Evolutionary conservation across 306 rosid species (phyloP).

Genomic region (Acacia melanoxylon): DNA sequence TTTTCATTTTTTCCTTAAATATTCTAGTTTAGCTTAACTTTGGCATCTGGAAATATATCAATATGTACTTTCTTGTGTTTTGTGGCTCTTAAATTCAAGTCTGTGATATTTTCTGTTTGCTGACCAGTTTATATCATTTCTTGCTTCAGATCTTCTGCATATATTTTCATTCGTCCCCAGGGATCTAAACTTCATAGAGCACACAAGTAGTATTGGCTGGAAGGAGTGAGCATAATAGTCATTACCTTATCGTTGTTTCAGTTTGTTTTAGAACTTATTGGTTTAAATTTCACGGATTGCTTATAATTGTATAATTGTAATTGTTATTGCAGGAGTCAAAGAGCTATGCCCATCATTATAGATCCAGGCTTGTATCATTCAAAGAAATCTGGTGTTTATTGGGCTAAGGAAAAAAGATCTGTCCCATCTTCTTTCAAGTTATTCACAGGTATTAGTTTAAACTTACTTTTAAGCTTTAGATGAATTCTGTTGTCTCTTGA

Average conservation of each 20-base stretch:
- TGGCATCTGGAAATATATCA: slow-evolving; percentile 9
- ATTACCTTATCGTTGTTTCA: slow-evolving; percentile 14
- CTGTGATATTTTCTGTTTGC: slow-evolving; percentile 24
- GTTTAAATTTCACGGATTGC: slow-evolving; percentile 1
- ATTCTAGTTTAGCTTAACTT: neutral
- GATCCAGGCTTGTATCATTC: slow-evolving; percentile 89
- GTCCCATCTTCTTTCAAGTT: no score
- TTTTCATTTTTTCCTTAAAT: neutral
- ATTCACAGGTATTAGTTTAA: slow-evolving; percentile 54
- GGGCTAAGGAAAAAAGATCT: no score
- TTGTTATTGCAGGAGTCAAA: slow-evolving; percentile 51
- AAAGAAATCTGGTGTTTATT: slow-evolving; percentile 80
- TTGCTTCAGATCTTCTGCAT: slow-evolving; percentile 75
- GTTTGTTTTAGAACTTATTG: slow-evolving; percentile 1
- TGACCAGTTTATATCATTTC: slow-evolving; percentile 31
- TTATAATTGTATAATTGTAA: slow-evolving; percentile 20
- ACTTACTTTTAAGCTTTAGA: slow-evolving; percentile 4
- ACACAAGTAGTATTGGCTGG: slow-evolving; percentile 89
- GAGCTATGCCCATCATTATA: slow-evolving; percentile 80
- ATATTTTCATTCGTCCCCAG: slow-evolving; percentile 84
- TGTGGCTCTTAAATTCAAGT: slow-evolving; percentile 2
- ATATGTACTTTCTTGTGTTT: neutral
- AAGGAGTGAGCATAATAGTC: slow-evolving; percentile 69
- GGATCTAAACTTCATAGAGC: slow-evolving; percentile 85
- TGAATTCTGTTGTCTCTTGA: slow-evolving; percentile 9